Evolutionary conservation across 352 stramenopile species (phyloP), one percentile per base, ranked within the genome.

Genomic region (Lagenidium giganteum): DNA sequence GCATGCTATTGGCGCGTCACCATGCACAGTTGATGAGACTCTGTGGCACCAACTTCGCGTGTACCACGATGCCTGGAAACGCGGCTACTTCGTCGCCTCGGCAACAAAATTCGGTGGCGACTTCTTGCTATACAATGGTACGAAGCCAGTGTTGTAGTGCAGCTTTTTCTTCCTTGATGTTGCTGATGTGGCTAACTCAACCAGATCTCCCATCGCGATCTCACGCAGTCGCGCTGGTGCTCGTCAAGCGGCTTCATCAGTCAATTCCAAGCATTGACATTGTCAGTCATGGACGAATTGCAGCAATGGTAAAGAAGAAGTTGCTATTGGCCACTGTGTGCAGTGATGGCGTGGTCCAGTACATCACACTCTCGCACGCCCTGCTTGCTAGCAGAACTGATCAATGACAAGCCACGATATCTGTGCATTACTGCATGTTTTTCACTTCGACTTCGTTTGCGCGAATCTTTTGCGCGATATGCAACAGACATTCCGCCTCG

Each of bases 91-190:
- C 33, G 72, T 93, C 26, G 76, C 77, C 7, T 77, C 75, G 18
- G 80, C 74, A 13, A 87, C 77, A 28, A 93, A 93, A 54, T 93
- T 93, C 42, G 76, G 74, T n/a, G 74, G 73, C 4, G 77, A 93
- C 33, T 88, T 83, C 38, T 62, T 93, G 38, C 59, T 87, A 17
- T 93, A 93, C 47, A 63, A 78, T 60, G 70, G 77, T 89, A 43
- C 31, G 42, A 45, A 9, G 2, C 6, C n/a, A 16, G 11, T 6
- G 5, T 17, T 17, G 4, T 25, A 25, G 22, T 41, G 29, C 32
- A 14, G 38, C 16, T 4, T 16, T 49, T 27, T 17, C 3, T 13
- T 39, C 12, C 6, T n/a, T 11, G 5, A 11, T 18, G 5, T 36
- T 12, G 14, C n/a, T 29, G 30, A n/a, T 74, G 70, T 47, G 4